phyloP scores from a whole-genome alignment of 23 red algal species.

The Chondrus crispus region DNA sequence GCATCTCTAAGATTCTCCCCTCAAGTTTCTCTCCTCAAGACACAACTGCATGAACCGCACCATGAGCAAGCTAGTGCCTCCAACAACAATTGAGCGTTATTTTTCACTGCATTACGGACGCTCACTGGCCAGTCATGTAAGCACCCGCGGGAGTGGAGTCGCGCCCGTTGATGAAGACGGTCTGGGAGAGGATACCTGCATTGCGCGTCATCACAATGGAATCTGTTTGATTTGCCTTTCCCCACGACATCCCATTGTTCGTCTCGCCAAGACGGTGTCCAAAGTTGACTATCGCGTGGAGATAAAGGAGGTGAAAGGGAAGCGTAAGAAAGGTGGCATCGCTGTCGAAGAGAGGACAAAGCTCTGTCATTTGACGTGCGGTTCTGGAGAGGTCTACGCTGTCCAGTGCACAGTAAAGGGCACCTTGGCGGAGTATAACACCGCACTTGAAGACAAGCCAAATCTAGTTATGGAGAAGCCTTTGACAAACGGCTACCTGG shows the following conservation, averaged over 20 bases:
- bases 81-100: constrained; percentile 46
- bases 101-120: constrained; percentile 60
- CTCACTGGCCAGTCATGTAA: constrained; percentile 14
- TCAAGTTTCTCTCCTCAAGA: too few species aligned
- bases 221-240: constrained; percentile 72
- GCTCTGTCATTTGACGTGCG: constrained; percentile 36
- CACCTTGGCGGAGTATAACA: constrained; percentile 65
- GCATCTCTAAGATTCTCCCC: too few species aligned
- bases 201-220: constrained; percentile 77
- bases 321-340: constrained; percentile 76
- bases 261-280: neutral
- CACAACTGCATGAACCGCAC: too few species aligned
- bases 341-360: constrained; percentile 55
- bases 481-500: constrained; percentile 64
- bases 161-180: neutral
- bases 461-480: constrained; percentile 23
- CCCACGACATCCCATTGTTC: constrained; percentile 51
- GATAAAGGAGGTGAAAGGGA: constrained; percentile 47
- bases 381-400: constrained; percentile 34
- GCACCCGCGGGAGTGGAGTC: neutral
- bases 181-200: constrained; percentile 61
- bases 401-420: constrained; percentile 68
- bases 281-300: constrained; percentile 53
- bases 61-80: constrained; percentile 27
- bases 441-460: constrained; percentile 4